phyloP scores from a whole-genome alignment of 768 basidiomycete species.

The Melanogaster broomeanus region DNA sequence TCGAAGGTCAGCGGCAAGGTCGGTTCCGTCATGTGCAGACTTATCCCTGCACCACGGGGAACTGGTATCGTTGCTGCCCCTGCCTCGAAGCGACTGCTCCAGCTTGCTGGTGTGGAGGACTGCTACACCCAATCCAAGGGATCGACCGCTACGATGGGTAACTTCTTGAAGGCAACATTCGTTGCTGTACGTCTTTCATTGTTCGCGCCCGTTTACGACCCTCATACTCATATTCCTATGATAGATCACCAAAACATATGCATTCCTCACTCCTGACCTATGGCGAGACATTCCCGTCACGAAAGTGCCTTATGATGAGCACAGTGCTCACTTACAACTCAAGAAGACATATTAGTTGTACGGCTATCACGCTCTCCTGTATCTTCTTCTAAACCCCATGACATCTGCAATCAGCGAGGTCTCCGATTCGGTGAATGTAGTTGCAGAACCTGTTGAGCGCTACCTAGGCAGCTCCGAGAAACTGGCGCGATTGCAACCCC shows the following conservation, averaged over 20 bases:
- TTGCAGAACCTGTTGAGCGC: neutral
- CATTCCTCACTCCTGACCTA: constrained; percentile 97
- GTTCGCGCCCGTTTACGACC: neutral
- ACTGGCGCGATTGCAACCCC: no score
- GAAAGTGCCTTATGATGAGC: constrained; percentile 92
- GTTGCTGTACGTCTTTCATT: constrained; percentile 63
- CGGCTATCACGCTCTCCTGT: constrained; percentile 10
- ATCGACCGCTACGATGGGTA: constrained; percentile 97
- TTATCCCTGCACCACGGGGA: constrained; percentile 97
- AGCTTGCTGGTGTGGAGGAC: constrained; percentile 97
- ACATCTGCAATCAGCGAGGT: neutral
- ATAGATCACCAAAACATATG: constrained; percentile 96
- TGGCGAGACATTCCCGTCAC: constrained; percentile 94
- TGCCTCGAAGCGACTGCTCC: constrained; percentile 93
- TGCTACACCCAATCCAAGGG: constrained; percentile 98
- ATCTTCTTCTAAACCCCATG: neutral
- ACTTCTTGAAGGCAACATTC: constrained; percentile 98
- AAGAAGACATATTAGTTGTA: constrained; percentile 67
- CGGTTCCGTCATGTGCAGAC: constrained; percentile 98
- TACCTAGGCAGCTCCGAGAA: neutral
- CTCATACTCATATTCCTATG: constrained; percentile 4
- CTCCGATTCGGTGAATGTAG: neutral
- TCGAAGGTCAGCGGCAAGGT: constrained; percentile 98
- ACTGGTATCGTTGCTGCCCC: constrained; percentile 99
- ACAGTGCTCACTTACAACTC: constrained; percentile 89